phyloP scores from a whole-genome alignment of 306 rosid species.

The Quillaja saponaria region DNA sequence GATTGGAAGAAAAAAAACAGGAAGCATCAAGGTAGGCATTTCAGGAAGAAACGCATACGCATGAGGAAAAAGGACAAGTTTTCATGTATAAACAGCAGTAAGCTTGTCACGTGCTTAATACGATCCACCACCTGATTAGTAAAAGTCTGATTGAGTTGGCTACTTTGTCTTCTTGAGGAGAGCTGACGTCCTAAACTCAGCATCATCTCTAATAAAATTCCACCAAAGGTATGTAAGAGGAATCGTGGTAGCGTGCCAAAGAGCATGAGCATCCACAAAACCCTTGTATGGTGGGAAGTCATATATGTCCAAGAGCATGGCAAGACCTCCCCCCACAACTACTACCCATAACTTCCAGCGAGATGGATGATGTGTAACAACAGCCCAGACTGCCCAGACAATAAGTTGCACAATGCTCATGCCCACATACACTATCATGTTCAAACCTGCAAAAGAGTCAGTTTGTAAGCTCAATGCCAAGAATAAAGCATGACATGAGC shows the following conservation, averaged over 20 bases:
- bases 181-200: slow-evolving; percentile 63
- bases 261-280: slow-evolving; percentile 80
- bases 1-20: slow-evolving; percentile 27
- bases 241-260: slow-evolving; percentile 71
- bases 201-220: slow-evolving; percentile 91
- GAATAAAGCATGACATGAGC: slow-evolving; percentile 12
- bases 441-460: slow-evolving; percentile 63
- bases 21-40: slow-evolving; percentile 57
- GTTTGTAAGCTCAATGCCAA: slow-evolving; percentile 26
- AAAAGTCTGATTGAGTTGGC: slow-evolving; percentile 20
- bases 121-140: slow-evolving; percentile 42
- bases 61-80: slow-evolving; percentile 41
- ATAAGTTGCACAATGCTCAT: slow-evolving; percentile 76
- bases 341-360: slow-evolving; percentile 73
- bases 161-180: slow-evolving; percentile 75
- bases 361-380: slow-evolving; percentile 56
- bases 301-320: slow-evolving; percentile 63
- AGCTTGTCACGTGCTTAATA: slow-evolving; percentile 37
- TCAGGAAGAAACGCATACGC: slow-evolving; percentile 44
- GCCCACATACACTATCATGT: slow-evolving; percentile 61
- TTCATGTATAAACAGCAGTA: slow-evolving; percentile 47
- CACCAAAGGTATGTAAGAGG: slow-evolving; percentile 89
- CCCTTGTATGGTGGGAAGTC: slow-evolving; percentile 94
- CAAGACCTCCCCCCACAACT: slow-evolving; percentile 56
- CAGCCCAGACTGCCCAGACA: slow-evolving; percentile 78